These are phyloP conservation scores for Paecilomyces formosus DNA, from an alignment of 2,329 filamentous ascomycete species.

Conservation along the genomic window DNA sequence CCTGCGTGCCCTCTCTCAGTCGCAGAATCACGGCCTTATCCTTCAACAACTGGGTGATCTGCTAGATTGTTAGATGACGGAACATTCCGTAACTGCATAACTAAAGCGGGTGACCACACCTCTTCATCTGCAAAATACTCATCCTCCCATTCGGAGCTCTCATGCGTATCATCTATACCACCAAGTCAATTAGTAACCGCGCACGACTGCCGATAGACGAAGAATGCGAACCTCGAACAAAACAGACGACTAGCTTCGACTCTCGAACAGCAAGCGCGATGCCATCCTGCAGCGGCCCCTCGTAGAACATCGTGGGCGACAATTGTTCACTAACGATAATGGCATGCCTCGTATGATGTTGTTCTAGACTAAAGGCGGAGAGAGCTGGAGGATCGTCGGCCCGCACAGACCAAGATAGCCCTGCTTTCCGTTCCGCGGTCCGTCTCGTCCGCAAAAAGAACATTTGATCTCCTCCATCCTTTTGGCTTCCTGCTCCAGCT, in stretches of 20 bases:
- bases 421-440: background rate
- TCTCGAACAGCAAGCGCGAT: slow-evolving; percentile 68
- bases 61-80: slow-evolving; percentile 9
- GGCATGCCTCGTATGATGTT: background rate
- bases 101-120: slow-evolving; percentile 32
- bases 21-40: slow-evolving; percentile 62
- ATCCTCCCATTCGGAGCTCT: slow-evolving; percentile 65
- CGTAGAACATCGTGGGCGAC: slow-evolving; percentile 62
- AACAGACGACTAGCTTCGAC: slow-evolving; percentile 73
- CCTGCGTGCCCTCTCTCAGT: slow-evolving; percentile 64
- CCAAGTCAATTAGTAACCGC: slow-evolving; percentile 7
- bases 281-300: slow-evolving; percentile 71
- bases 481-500: background rate
- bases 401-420: background rate
- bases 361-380: background rate
- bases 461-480: background rate
- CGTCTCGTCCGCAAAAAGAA: background rate
- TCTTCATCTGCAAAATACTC: slow-evolving; percentile 53
- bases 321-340: background rate
- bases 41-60: slow-evolving; percentile 52
- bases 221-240: slow-evolving; percentile 61
- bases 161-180: slow-evolving; percentile 56
- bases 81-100: background rate
- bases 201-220: slow-evolving; percentile 8
- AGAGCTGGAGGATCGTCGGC: background rate